Evolutionary conservation across 805 yeast species (phyloP).

Genomic region (Tetrapisispora fleetii): DNA sequence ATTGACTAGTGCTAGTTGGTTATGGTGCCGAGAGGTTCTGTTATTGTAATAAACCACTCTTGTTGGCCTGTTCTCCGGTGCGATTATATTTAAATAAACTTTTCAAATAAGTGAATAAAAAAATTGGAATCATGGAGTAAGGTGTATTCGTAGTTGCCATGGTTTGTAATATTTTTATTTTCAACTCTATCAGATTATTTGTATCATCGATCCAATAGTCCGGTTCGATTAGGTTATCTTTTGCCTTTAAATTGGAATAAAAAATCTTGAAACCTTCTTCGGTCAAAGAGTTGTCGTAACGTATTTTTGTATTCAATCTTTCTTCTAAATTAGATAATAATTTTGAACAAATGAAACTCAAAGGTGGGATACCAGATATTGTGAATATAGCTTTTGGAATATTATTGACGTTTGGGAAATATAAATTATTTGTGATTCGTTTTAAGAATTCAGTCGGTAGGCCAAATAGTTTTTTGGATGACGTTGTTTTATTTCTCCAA

Average conservation of each 20-base stretch:
- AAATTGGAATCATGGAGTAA: slow-evolving; percentile 39
- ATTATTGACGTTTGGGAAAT: slow-evolving; percentile 6
- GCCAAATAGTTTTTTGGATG: slow-evolving; percentile 11
- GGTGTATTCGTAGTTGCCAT: slow-evolving; percentile 29
- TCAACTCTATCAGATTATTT: slow-evolving; percentile 35
- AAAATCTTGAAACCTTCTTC: slow-evolving; percentile 19
- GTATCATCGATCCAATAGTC: slow-evolving; percentile 10
- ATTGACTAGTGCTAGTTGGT: too few species aligned
- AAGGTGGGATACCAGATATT: slow-evolving; percentile 19
- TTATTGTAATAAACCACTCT: neutral
- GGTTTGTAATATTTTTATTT: slow-evolving; percentile 35
- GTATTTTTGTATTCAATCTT: neutral
- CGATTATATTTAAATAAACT: slow-evolving; percentile 31
- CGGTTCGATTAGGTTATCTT: neutral
- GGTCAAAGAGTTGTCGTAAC: slow-evolving; percentile 8
- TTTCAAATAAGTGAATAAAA: slow-evolving; percentile 45
- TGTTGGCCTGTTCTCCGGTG: too few species aligned
- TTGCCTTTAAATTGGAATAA: neutral
- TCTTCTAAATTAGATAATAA: slow-evolving; percentile 9
- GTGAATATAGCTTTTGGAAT: slow-evolving; percentile 14
- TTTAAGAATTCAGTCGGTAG: slow-evolving; percentile 19
- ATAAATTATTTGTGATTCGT: slow-evolving; percentile 7
- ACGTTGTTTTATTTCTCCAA: slow-evolving; percentile 22
- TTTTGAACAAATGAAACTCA: slow-evolving; percentile 11
- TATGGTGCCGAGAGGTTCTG: too few species aligned